Conservation (phyloP, 257 asterid genomes). For the Solanum sparsipilum region DNA sequence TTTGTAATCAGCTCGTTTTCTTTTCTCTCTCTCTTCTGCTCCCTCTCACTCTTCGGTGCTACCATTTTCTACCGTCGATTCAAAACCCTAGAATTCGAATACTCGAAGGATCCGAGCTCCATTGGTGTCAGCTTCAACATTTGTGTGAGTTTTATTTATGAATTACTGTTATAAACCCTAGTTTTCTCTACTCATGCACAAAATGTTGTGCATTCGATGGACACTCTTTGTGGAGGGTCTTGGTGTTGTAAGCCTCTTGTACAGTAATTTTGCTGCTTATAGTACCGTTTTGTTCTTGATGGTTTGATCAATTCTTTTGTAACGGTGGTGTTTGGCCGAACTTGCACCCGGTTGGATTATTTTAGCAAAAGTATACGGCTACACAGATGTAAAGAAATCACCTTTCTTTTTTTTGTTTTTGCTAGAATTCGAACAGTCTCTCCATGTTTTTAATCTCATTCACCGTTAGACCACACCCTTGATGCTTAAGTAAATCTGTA, state of each 20-base stretch:
- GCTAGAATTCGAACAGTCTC: neutral
- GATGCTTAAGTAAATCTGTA: neutral
- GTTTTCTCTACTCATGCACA: neutral
- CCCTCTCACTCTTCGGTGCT: neutral
- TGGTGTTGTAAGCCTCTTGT: neutral
- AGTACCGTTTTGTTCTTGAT: neutral
- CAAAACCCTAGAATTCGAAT: neutral
- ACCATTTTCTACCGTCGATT: neutral
- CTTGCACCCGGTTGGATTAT: neutral
- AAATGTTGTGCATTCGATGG: neutral
- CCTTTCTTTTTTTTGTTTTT: neutral
- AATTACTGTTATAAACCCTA: constrained; percentile 1
- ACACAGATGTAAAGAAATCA: neutral
- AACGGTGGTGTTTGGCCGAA: neutral
- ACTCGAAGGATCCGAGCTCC: neutral
- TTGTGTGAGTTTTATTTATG: neutral
- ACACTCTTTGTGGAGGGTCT: neutral
- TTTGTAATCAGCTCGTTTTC: neutral
- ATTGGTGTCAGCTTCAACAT: neutral
- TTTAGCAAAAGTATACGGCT: neutral
- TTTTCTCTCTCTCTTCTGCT: neutral
- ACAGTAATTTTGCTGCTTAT: neutral
- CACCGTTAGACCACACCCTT: neutral
- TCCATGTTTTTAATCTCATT: neutral
- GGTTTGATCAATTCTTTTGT: neutral